Evolutionary conservation across 768 basidiomycete species (phyloP), one percentile per base, ranked within the genome.

Genomic region (Pisolithus microcarpus): DNA sequence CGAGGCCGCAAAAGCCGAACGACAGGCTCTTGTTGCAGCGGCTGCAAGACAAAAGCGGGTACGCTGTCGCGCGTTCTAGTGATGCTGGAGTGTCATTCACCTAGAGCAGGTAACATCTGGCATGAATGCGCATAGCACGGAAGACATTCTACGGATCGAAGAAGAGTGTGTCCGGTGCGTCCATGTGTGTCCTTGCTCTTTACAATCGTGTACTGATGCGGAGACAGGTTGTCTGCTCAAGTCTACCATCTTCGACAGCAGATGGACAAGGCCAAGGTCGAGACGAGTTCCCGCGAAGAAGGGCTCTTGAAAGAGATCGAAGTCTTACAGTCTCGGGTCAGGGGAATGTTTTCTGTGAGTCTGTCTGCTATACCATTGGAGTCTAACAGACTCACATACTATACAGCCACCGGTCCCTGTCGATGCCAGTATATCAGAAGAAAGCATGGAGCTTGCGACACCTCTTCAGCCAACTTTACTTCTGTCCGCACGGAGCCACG

Each of bases 371-470:
- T 15, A 5, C 16, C 19, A 45, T 30, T 28, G 31, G 28, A 36
- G 24, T 30, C 31, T 7, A 8, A 28, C 28, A 13, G 38, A 16
- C 43, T 26, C 16, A 55, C 31, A 2, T 28, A 50, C n/a, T 10
- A 23, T 23, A 28, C 21, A 24, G 60, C 56, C 56, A 43, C 42
- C 18, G 48, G 53, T 30, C 43, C 55, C 66, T 1, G 56, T 73
- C 4, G 74, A 72, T 9, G 63, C 54, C 9, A 57, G 58, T 10
- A 56, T 67, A 15, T 68, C 72, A 9, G 75, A 76, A 48, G 62
- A 70, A 48, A 73, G 73, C 5, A 78, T 80, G 78, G 77, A 78
- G 43, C 71, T 80, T 5, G 77, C 71, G 4, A 76, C 77, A 6
- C 77, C 78, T n/a, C 61, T 79, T 10, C 47, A 69, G 44, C 74